These are phyloP conservation scores for Zanthoxylum bungeanum DNA, from an alignment of 345 rosid genomes.

Conservation along the genomic window DNA sequence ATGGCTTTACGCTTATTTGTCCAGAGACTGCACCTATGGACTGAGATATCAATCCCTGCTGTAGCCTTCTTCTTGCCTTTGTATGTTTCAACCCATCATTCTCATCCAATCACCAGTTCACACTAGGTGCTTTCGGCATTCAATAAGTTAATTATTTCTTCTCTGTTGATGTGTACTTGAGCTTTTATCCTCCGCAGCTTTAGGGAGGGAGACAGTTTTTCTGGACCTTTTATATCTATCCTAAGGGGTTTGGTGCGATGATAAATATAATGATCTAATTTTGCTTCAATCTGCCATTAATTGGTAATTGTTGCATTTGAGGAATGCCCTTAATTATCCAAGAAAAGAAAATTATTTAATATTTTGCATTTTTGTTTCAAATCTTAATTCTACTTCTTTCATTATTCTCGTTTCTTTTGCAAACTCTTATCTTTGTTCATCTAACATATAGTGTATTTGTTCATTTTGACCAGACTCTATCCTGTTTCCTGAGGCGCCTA, in stretches of 20 bases:
- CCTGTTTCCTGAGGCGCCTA: slow-evolving; percentile 96
- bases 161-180: not conserved
- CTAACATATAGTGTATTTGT: slow-evolving; percentile 1
- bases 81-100: not conserved
- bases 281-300: not conserved
- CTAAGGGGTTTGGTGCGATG: not conserved
- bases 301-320: not conserved
- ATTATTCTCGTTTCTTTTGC: not conserved
- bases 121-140: not conserved
- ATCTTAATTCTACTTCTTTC: not conserved
- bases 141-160: not conserved
- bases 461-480: slow-evolving; percentile 75
- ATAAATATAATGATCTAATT: not conserved
- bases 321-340: not conserved
- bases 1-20: not conserved
- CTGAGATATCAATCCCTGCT: not conserved
- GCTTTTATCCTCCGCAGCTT: not conserved
- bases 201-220: not conserved
- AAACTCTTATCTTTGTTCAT: slow-evolving; percentile 13
- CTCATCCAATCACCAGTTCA: not conserved
- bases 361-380: not conserved
- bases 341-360: not conserved
- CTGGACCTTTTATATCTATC: not conserved
- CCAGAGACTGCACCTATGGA: not conserved
- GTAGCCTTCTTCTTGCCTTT: not conserved